Conservation (phyloP, 257 asterid species). For the Solanum sitiens region DNA sequence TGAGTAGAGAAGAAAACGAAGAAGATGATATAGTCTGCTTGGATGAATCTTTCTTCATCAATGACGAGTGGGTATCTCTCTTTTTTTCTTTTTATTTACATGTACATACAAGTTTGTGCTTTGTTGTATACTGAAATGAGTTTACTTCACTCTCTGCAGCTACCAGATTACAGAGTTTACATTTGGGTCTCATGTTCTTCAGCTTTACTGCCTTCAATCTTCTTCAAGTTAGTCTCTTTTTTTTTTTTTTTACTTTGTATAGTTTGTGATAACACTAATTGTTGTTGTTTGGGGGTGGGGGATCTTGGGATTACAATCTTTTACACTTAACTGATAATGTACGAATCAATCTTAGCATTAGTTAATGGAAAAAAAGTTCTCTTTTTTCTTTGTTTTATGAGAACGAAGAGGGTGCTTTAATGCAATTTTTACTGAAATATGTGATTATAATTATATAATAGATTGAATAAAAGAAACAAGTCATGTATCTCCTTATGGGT, state of each 20-base stretch:
- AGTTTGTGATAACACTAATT: neutral
- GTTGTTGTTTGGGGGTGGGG: neutral
- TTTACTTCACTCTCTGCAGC: conserved; percentile 24
- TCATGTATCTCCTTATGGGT: neutral
- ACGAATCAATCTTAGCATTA: neutral
- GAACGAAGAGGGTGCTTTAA: neutral
- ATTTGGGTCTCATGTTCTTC: conserved; percentile 65
- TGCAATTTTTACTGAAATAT: neutral
- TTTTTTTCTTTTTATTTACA: no score
- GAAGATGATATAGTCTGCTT: conserved; percentile 60
- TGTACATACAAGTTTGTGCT: neutral
- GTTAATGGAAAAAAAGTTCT: neutral
- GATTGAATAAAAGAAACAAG: neutral
- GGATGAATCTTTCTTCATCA: conserved; percentile 74
- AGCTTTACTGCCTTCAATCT: conserved; percentile 75
- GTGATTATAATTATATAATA: neutral
- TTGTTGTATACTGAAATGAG: neutral
- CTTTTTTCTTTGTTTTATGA: neutral
- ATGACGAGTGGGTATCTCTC: conserved; percentile 39
- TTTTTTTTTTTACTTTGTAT: neutral
- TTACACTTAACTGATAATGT: no score
- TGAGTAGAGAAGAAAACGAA: conserved; percentile 1
- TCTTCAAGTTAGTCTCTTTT: conserved; percentile 54
- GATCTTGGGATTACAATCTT: neutral
- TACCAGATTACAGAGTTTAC: conserved; percentile 64